These are phyloP conservation scores for Gremmenia infestans DNA, from an alignment of 2,329 filamentous ascomycete genomes.

Conservation along the genomic window DNA sequence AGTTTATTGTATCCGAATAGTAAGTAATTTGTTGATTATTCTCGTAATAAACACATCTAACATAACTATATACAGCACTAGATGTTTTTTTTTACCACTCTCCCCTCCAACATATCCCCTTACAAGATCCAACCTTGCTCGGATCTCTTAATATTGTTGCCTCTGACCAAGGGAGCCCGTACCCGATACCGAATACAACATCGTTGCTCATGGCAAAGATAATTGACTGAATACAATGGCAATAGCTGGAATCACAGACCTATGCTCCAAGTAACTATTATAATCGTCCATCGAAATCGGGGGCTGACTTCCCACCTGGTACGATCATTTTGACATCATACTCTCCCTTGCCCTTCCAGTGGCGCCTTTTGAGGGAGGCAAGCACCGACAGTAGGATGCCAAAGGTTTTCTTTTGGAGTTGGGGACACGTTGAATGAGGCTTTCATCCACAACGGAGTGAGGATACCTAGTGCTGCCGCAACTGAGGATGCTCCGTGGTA, in stretches of 20 bases:
- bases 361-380: conserved; percentile 23
- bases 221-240: conserved; percentile 22
- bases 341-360: conserved; percentile 24
- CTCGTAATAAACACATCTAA: conserved; percentile 2
- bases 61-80: conserved; percentile 1
- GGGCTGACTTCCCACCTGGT: conserved; percentile 26
- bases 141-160: conserved; percentile 8
- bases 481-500: conserved; percentile 24
- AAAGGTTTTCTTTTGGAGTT: conserved; percentile 23
- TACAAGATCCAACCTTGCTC: conserved; percentile 14
- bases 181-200: conserved; percentile 26
- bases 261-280: conserved; percentile 27
- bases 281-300: conserved; percentile 22
- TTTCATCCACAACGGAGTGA: conserved; percentile 16
- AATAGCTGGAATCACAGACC: conserved; percentile 24
- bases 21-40: too few species aligned
- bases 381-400: conserved; percentile 22
- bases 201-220: conserved; percentile 21
- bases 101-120: conserved; percentile 18
- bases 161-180: conserved; percentile 23
- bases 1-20: conserved; percentile 1
- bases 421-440: conserved; percentile 27
- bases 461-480: conserved; percentile 11
- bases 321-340: conserved; percentile 20
- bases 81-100: conserved; percentile 11